Conservation (phyloP, 2,329 filamentous ascomycete genomes). For the Diaporthe ampelina region DNA sequence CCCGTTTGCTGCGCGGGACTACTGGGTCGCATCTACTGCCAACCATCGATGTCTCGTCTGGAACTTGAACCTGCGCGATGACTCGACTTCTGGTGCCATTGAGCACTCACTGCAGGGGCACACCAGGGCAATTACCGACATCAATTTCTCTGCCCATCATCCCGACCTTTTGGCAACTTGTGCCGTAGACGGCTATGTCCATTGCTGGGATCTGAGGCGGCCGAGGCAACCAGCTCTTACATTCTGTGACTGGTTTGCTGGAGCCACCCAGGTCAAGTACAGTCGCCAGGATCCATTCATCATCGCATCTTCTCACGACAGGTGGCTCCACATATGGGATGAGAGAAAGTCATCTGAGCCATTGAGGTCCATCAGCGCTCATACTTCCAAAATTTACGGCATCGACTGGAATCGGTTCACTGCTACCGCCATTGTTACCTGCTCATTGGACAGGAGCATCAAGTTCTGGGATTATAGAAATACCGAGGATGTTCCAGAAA, state of each 20-base stretch:
- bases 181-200: constrained; percentile 92
- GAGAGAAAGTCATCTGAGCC: constrained; percentile 83
- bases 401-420: constrained; percentile 92
- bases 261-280: constrained; percentile 95
- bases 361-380: constrained; percentile 86
- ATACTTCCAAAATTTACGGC: constrained; percentile 94
- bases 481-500: constrained; percentile 75
- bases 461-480: constrained; percentile 89
- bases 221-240: constrained; percentile 81
- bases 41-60: constrained; percentile 95
- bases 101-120: constrained; percentile 89
- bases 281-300: constrained; percentile 90
- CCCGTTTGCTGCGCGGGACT: constrained; percentile 88
- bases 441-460: constrained; percentile 91
- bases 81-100: constrained; percentile 78
- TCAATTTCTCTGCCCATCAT: constrained; percentile 95
- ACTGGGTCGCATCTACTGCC: constrained; percentile 94
- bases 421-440: constrained; percentile 82
- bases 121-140: constrained; percentile 91
- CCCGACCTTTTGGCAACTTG: constrained; percentile 91
- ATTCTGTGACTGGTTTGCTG: constrained; percentile 94
- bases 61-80: constrained; percentile 87
- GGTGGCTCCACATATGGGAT: constrained; percentile 91
- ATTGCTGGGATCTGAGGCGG: constrained; percentile 89
- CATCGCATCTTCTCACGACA: constrained; percentile 91